Evolutionary conservation across 1,139 yeast species (phyloP), one percentile per base, ranked within the genome.

Genomic region (Pichia inconspicua): DNA sequence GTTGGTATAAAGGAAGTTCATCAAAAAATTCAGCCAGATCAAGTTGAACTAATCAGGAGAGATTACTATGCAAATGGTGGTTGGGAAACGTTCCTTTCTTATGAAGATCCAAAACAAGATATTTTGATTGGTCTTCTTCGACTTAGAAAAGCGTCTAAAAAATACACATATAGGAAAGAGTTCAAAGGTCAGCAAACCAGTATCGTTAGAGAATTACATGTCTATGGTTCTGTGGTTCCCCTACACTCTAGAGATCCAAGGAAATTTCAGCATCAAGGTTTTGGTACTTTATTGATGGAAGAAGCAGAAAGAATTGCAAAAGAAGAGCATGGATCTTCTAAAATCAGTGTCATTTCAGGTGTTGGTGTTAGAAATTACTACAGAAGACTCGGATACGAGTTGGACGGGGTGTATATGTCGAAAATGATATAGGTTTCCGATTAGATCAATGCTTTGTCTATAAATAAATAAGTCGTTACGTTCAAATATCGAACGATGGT

Each of bases 1-100:
- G 99, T 94, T 31, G 99, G 99, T 53, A 92, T 92, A 52, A 97
- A 92, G 67, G 98, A 92, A 65, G 97, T 92, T 4, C 98, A 92
- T 65, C 96, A 90, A 66, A 90, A 90, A 66, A 96, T 94, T 30
- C 86, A 86, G 40, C 99, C 99, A 0, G 97, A 94, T 63, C 97
- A 92, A 66, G 96, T 92, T 17, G 99, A 92, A 67, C 71, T 92
- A 48, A 87, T 92, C 49, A 80, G 99, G 64, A 80, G 99, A 62
- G 99, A 92, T 64, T 92, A 92, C 67, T 84, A 84, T 55, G 99
- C 99, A 42, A 92, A 92, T 62, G 98, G 96, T 38, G 98, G 99
- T 34, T 92, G 99, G 99, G 97, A 92, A 69, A 92, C 99, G 0
- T 92, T 92, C 63, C 70, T 92, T 55, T 83, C 95, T 32, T 92